Conservation (phyloP, 225 moss, liverwort and hornwort genomes). For the Pleurozium schreberi region DNA sequence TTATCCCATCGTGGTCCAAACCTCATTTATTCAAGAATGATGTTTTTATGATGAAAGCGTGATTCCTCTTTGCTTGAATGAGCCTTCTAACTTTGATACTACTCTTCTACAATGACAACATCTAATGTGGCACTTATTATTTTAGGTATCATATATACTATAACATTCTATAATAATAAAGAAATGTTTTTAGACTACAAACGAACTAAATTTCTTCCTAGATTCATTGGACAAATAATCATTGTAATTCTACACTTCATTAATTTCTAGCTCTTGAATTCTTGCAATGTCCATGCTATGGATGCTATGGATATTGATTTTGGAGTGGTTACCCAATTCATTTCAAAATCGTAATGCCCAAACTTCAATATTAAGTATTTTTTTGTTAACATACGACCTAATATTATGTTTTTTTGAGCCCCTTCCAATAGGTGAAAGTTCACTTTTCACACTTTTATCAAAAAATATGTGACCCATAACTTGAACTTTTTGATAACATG, state of each 20-base stretch:
- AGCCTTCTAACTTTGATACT: background rate
- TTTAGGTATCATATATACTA: background rate
- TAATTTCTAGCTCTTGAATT: background rate
- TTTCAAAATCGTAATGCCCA: background rate
- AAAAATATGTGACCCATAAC: background rate
- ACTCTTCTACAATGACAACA: too few relatives aligned
- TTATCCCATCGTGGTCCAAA: accelerated
- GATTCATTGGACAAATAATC: background rate
- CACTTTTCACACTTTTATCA: too few relatives aligned
- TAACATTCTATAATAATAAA: background rate
- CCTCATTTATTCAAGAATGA: background rate
- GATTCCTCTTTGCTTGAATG: background rate
- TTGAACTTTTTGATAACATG: background rate
- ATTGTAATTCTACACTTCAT: background rate
- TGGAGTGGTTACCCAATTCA: background rate
- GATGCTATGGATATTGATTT: background rate
- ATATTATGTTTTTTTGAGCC: background rate
- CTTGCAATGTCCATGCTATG: too few relatives aligned
- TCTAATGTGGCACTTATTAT: background rate
- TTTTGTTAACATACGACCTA: too few relatives aligned
- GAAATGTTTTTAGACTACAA: accelerated
- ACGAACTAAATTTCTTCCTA: background rate
- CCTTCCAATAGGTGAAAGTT: accelerated
- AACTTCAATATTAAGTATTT: background rate
- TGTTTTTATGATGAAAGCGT: accelerated